Evolutionary conservation across 1,284 basidiomycete species (phyloP), one percentile per base, ranked within the genome.

Genomic region (Coriolopsis trogii): DNA sequence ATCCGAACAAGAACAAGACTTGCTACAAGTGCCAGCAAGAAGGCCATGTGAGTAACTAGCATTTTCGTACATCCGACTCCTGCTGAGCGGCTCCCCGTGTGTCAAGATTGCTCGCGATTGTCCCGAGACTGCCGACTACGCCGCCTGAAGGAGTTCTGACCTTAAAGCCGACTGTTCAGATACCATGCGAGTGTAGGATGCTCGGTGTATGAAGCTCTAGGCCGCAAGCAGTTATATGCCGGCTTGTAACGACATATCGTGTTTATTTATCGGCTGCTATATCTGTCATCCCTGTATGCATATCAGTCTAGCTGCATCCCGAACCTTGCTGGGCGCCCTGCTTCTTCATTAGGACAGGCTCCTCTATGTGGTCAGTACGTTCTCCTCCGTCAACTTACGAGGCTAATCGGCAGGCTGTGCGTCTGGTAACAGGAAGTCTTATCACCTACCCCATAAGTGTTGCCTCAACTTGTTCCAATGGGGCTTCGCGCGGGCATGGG

Each of bases 21-120:
- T 93, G 91, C 69, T 93, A 90, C 73, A 91, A 89, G 67, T 93
- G 91, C 65, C 86, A 90, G 65, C 82, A 87, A 67, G 86, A 89
- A 68, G 90, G 91, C 57, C 91, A 93, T 76, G 90, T 93, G 63
- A 65, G 80, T 70, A 29, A 33, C n/a, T 30, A 18, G 37, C 18
- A 51, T 15, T 36, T 13, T 18, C 34, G 26, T 37, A 31, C 21
- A 40, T 29, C 24, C 18, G 15, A 18, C 29, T 43, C 18, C 23
- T 12, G 21, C 21, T 49, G 28, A 41, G 20, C 31, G 20, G 5
- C 33, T 28, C 10, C 21, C 30, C 5, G n/a, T 24, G 20, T 10
- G 10, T 51, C 4, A 58, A 91, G 88, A 89, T 91, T 66, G 87
- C 89, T 38, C 80, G 85, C 68, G 87, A 91, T 52, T 91, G 89